Base-by-base conservation (phyloP, 176 grass and related monocot species). In the Luzula sylvatica region DNA sequence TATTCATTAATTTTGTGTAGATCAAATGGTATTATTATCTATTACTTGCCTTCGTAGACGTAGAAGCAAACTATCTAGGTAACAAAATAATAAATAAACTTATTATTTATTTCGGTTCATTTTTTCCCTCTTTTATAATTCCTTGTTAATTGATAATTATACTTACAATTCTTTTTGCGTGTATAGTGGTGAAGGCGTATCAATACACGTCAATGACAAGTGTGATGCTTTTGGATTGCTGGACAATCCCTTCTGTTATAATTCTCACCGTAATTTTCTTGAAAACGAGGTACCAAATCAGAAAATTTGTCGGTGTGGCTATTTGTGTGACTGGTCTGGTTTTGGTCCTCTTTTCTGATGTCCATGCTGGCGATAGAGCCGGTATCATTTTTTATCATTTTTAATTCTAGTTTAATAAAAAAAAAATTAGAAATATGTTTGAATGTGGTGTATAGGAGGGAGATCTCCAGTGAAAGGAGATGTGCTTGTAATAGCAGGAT, bases 1-100 rank as follows among this genome's bases (percentile, higher is more conserved):
- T 60, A 60, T 60, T 23, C 12, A 6, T 43, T 25, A 29, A 27
- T 53, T 45, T 56, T 67, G 8, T 64, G 19, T 68, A 81, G 77
- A 81, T 87, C 57, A 87, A 81, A 66, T 87, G 83, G 77, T 81
- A 81, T 52, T 87, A 74, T 50, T 87, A 81, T 58, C 32, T 87
- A 15, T 11, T 74, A 15, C 69, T 87, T 13, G 72, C 56, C 42
- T 61, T 87, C 39, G 58, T 87, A 26, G 73, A 87, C 67, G 83
- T 87, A 30, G 77, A 87, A 58, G 83, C 73, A 12, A 87, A 81
- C 65, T 87, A 76, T 53, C 68, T 87, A 59, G 77, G 83, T 81
- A 28, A 65, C 39, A 35, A 3, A 16, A 8, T 16, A 22, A 30
- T 26, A 35, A 23, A 24, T 7, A 13, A 29, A 43, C 30, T 21